Evolutionary conservation across 805 yeast genomes (phyloP), one percentile per base, ranked within the genome.

Genomic region (Zygosaccharomyces rouxii): DNA sequence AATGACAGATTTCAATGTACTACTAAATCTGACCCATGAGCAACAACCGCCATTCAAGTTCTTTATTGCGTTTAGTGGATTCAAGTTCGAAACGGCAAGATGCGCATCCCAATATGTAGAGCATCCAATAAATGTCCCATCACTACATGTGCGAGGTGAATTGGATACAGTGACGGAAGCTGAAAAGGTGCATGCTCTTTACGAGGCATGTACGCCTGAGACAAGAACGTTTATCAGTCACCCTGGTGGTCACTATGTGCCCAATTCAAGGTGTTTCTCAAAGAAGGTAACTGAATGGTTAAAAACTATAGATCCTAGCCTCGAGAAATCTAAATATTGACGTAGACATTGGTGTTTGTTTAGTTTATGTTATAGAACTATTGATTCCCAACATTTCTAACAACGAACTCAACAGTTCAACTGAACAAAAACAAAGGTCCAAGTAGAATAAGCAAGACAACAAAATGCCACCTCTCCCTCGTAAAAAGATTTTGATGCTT

Each of bases 241-340:
- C 64, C 90, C 96, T 2, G 99, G 99, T 43, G 98, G 98, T 1
- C 99, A 94, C 63, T 94, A 83, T 61, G 96, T 92, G 31, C 99
- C 99, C 11, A 89, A 87, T 59, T 80, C 89, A 4, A 85, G 83
- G 51, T 67, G 64, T 1, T 71, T 70, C 48, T 60, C 69, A 3
- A 55, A 56, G 29, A 68, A 71, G 46, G 67, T 70, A 1, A 35
- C 57, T 1, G 52, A 56, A 3, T 72, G 76, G 77, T 55, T 72
- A 35, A 50, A 52, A 9, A 28, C 44, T 28, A 52, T 54, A 25
- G 40, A 40, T 11, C 14, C 31, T 14, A 18, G 1, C 18, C 25
- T 6, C 7, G 19, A 23, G 19, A 41, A 6, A 11, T 21, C 7
- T 7, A 11, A 14, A 23, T 14, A 10, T 23, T 9, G 14, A 5